Conservation (phyloP, 1,284 basidiomycete species). For the Tremellales sp. region DNA sequence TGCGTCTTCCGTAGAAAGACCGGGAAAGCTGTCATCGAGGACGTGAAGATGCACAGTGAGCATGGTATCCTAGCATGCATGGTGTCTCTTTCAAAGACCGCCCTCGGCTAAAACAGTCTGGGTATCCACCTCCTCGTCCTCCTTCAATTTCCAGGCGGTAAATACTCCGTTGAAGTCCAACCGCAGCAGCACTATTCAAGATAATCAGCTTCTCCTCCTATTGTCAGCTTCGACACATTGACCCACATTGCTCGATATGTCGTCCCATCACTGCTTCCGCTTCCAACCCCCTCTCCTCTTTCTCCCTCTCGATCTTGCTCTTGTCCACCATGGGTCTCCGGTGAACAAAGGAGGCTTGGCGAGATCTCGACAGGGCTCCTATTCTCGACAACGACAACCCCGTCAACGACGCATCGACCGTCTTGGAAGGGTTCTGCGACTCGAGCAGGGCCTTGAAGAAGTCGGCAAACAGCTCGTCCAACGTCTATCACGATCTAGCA, state of each 20-base stretch:
- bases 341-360: constrained; percentile 16
- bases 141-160: constrained; percentile 53
- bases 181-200: constrained; percentile 58
- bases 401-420: constrained; percentile 3
- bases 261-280: constrained; percentile 61
- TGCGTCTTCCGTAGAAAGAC: too few relatives aligned
- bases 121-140: constrained; percentile 13
- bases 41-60: too few relatives aligned
- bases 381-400: constrained; percentile 25
- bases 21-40: too few relatives aligned
- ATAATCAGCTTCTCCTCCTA: constrained; percentile 3
- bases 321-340: not conserved
- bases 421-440: constrained; percentile 56
- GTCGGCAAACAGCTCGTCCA: constrained; percentile 73
- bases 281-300: constrained; percentile 50
- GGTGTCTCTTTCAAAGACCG: constrained; percentile 22
- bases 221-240: not conserved
- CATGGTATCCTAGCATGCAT: too few relatives aligned
- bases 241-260: constrained; percentile 65
- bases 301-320: constrained; percentile 38
- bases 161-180: constrained; percentile 81
- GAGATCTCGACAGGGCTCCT: constrained; percentile 14
- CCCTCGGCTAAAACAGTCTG: constrained; percentile 25
- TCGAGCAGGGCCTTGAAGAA: constrained; percentile 63
- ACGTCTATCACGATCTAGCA: constrained; percentile 41